phyloP scores from a whole-genome alignment of 352 stramenopile species.

The Phytophthora sojae region DNA sequence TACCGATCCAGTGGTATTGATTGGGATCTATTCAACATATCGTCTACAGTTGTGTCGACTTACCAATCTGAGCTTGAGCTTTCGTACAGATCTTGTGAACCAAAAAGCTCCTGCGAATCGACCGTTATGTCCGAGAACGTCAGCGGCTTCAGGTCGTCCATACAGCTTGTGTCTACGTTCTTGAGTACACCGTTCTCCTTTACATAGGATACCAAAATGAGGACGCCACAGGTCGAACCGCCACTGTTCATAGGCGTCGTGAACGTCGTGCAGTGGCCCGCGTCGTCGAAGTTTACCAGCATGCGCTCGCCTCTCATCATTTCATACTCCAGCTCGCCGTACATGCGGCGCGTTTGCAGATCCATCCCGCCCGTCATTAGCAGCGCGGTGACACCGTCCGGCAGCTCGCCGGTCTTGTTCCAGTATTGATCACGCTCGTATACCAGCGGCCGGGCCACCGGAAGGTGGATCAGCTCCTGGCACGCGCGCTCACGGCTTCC shows the following conservation, averaged over 20 bases:
- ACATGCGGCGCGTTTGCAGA: slow-evolving; percentile 58
- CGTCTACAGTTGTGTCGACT: slow-evolving; percentile 9
- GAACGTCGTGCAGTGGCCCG: slow-evolving; percentile 82
- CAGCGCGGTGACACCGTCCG: slow-evolving; percentile 50
- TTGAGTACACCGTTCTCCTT: slow-evolving; percentile 56
- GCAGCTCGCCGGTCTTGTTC: slow-evolving; percentile 65
- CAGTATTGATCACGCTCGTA: slow-evolving; percentile 76
- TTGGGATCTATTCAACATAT: slow-evolving; percentile 20
- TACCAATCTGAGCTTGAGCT: slow-evolving; percentile 28
- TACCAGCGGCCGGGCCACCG: slow-evolving; percentile 41
- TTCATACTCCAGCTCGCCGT: slow-evolving; percentile 62
- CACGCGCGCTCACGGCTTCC: slow-evolving; percentile 68
- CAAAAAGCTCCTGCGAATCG: slow-evolving; percentile 52
- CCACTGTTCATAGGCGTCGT: slow-evolving; percentile 62
- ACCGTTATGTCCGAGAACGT: slow-evolving; percentile 44
- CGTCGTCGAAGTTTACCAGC: slow-evolving; percentile 75
- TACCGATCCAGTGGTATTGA: not conserved
- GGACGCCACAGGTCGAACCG: slow-evolving; percentile 65
- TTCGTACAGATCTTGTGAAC: slow-evolving; percentile 49
- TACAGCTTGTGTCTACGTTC: slow-evolving; percentile 74
- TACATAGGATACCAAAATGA: slow-evolving; percentile 77
- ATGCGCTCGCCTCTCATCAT: slow-evolving; percentile 58
- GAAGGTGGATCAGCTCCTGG: slow-evolving; percentile 55
- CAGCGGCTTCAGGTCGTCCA: slow-evolving; percentile 62
- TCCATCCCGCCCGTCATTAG: slow-evolving; percentile 68